Evolutionary conservation across 495 filamentous ascomycete species (phyloP).

Genomic region (Cenococcum geophilum): DNA sequence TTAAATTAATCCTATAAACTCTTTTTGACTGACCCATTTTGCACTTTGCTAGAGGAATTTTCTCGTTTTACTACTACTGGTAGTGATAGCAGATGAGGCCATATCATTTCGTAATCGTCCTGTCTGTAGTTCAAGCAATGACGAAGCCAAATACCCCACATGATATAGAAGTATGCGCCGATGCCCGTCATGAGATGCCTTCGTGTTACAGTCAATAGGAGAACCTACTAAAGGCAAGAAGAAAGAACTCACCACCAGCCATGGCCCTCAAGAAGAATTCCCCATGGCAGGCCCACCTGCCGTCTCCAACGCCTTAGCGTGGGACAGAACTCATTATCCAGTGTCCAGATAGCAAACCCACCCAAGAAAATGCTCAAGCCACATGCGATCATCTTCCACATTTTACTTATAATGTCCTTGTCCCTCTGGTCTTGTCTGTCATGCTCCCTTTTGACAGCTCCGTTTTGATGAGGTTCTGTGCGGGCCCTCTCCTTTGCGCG

Average conservation of each 20-base stretch:
- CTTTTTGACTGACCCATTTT: conserved; percentile 7
- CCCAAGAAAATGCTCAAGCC: conserved; percentile 71
- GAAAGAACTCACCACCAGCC: conserved; percentile 82
- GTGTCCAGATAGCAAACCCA: conserved; percentile 79
- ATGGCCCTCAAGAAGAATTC: conserved; percentile 83
- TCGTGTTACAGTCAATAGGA: conserved; percentile 13
- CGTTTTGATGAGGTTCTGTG: conserved; percentile 35
- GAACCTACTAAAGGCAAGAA: conserved; percentile 3
- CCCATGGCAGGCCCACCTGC: conserved; percentile 78
- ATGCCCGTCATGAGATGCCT: conserved; percentile 62
- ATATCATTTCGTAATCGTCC: conserved; percentile 67
- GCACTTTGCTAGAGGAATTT: not conserved
- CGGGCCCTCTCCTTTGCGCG: conserved; percentile 12
- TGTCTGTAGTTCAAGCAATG: conserved; percentile 72
- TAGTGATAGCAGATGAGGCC: conserved; percentile 61
- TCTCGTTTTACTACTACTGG: conserved; percentile 54
- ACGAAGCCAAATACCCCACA: conserved; percentile 81
- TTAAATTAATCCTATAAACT: not conserved
- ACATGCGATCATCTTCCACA: conserved; percentile 70
- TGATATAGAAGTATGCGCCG: conserved; percentile 76
- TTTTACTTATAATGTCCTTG: conserved; percentile 55
- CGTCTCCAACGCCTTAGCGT: conserved; percentile 65
- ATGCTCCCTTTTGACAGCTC: conserved; percentile 26
- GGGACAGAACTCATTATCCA: conserved; percentile 79
- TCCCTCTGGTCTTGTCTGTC: conserved; percentile 49